Evolutionary conservation across 2,329 filamentous ascomycete genomes (phyloP).

Genomic region (Leptoxyphium fumago): DNA sequence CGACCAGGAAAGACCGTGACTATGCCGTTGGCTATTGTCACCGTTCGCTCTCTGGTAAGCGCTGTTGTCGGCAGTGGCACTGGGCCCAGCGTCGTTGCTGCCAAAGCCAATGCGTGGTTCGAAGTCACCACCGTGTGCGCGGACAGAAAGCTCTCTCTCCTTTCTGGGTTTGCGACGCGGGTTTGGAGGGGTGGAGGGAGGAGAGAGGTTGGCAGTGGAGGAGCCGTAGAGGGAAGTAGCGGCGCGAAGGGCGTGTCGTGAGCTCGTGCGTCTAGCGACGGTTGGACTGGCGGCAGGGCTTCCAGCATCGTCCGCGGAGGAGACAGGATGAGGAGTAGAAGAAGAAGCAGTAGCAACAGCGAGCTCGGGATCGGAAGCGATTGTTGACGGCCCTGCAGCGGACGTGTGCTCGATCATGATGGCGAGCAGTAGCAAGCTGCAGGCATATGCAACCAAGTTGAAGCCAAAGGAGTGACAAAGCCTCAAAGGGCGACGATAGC

Average conservation of each 20-base stretch:
- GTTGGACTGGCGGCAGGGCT: neutral
- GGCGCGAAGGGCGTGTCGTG: neutral
- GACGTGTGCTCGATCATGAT: neutral
- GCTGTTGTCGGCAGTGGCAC: neutral
- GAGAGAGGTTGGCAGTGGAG: neutral
- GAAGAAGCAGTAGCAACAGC: neutral
- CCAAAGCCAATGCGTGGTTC: neutral
- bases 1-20: conserved; percentile 74
- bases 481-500: too few relatives aligned
- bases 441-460: neutral
- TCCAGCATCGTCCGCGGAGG: neutral
- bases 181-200: neutral
- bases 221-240: neutral
- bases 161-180: neutral
- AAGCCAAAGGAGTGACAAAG: neutral
- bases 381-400: neutral
- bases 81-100: neutral
- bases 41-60: neutral
- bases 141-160: neutral
- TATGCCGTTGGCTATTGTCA: conserved; percentile 29
- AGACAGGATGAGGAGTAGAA: neutral
- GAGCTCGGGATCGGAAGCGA: neutral
- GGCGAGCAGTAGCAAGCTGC: neutral
- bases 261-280: neutral
- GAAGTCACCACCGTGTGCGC: neutral